Evolutionary conservation across 139 green algal species (phyloP), one percentile per base, ranked within the genome.

Genomic region (Chlamydomonas sp.): DNA sequence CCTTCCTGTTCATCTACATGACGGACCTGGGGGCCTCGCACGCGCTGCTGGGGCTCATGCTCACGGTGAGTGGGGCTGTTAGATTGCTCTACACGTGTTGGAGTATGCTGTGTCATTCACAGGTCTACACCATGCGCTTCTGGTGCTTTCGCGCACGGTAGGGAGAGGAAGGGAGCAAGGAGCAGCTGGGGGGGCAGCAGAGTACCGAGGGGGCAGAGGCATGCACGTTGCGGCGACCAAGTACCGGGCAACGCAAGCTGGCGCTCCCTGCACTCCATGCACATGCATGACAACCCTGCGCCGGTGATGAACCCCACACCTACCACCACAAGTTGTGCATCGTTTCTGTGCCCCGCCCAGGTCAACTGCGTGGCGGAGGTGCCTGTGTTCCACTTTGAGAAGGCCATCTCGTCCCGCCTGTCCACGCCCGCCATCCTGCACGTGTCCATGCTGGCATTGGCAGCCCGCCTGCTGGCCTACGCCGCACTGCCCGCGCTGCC

Each of bases 1-100:
- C 59, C 49, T 94, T 88, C 63, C 83, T 92, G 59, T 91, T 94
- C 16, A 64, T 94, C 31, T 94, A 86, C 75, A 76, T 92, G 18
- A 80, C 88, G 49, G 71, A 87, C 69, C 79, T 93, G 14, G 86
- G 89, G 58, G 73, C 85, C 14, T 59, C 60, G 10, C 77, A 80
- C 64, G 79, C 58, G 68, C 91, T 93, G 63, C 88, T 90, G 89
- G 91, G 89, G 9, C 80, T 91, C 18, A 90, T 87, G 16, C 71
- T 93, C 18, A 85, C 71, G 63, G 82, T 93, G 9, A 87, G 86
- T 2, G 4, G 58, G 57, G 12, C 59, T 62, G 61, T 12, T 68
- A 2, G 31, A 60, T 49, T 49, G 31, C 31, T 49, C 31, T 49
- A 49, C 31, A 49, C 31, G 31, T 49, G 31, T 49, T 49, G 31